Evolutionary conservation across 768 basidiomycete species (phyloP).

Genomic region (Holtermanniella nyarrowii): DNA sequence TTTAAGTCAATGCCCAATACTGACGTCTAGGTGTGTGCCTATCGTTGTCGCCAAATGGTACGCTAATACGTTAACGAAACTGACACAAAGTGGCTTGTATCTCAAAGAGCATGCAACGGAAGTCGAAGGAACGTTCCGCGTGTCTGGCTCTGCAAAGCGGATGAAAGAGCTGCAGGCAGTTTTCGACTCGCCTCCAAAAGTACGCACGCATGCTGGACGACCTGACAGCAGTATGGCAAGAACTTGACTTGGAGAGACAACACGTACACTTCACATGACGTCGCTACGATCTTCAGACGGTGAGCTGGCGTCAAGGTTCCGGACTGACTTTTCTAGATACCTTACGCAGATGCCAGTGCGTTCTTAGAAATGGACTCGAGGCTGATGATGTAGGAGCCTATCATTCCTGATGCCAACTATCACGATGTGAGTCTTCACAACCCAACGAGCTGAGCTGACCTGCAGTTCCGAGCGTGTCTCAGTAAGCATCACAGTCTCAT

Average conservation of each 20-base stretch:
- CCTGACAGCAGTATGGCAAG: constrained; percentile 67
- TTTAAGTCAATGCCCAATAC: constrained; percentile 1
- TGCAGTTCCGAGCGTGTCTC: constrained; percentile 26
- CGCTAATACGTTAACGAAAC: constrained; percentile 26
- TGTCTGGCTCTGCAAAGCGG: constrained; percentile 86
- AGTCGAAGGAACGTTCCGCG: constrained; percentile 84
- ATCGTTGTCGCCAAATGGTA: constrained; percentile 97
- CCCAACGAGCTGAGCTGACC: background rate
- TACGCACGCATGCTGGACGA: constrained; percentile 31
- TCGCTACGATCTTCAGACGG: constrained; percentile 88
- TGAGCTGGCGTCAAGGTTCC: constrained; percentile 7
- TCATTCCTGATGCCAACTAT: constrained; percentile 85
- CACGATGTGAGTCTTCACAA: constrained; percentile 54
- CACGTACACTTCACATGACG: constrained; percentile 86
- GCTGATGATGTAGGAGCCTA: constrained; percentile 59
- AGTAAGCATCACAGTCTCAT: constrained; percentile 3
- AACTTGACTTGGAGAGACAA: constrained; percentile 79
- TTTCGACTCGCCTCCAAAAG: constrained; percentile 81
- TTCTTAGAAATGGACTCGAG: constrained; percentile 13
- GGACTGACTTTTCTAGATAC: constrained; percentile 44
- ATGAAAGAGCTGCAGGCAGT: constrained; percentile 89
- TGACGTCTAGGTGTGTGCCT: constrained; percentile 58
- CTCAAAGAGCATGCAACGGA: constrained; percentile 94
- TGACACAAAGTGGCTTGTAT: constrained; percentile 60
- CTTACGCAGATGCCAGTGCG: constrained; percentile 92